Conservation (phyloP, 768 basidiomycete species). For the Lactarius sp. region DNA sequence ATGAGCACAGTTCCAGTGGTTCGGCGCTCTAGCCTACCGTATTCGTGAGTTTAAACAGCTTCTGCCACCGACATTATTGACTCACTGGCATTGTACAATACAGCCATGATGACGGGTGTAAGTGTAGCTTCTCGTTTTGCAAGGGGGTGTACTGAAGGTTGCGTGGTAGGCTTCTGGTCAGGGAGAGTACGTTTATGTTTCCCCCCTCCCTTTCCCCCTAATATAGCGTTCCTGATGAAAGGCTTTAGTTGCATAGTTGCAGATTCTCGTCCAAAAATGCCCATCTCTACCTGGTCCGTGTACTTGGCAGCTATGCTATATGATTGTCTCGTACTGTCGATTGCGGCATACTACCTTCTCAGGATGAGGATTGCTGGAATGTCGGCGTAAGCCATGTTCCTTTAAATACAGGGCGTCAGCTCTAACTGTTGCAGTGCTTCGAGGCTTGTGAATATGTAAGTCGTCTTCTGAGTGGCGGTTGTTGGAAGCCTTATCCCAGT, state of each 20-base stretch:
- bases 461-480: slow-evolving; percentile 12
- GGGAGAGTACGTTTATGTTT: neutral
- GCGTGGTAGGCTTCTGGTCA: neutral
- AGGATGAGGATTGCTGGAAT: neutral
- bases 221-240: neutral
- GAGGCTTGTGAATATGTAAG: slow-evolving; percentile 26
- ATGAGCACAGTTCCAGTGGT: neutral
- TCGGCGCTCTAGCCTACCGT: neutral
- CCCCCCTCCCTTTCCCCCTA: too few species aligned
- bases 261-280: too few species aligned
- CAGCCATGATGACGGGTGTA: neutral
- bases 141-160: neutral
- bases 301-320: neutral
- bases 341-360: neutral
- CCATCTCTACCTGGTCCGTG: too few species aligned
- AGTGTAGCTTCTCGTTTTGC: neutral
- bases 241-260: too few species aligned
- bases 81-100: neutral
- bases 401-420: neutral
- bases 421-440: slow-evolving; percentile 21
- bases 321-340: neutral
- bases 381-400: neutral
- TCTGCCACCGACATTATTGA: neutral
- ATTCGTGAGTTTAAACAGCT: neutral
- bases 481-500: neutral